Base-by-base conservation (phyloP, 306 rosid species). In the Prunus fruticosa region DNA sequence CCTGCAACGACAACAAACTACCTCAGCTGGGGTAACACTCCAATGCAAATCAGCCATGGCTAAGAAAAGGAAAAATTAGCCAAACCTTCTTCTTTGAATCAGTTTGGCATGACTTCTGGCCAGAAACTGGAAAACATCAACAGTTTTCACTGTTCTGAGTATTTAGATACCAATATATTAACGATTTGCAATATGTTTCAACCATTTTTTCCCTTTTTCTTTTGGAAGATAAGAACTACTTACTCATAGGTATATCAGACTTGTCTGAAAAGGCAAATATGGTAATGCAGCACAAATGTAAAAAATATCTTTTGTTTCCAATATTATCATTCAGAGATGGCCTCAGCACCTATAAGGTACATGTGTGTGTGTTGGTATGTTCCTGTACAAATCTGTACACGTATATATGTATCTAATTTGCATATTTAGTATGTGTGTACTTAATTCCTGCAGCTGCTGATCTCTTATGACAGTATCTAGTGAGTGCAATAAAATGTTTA, bases 1-100 rank as follows among this genome's bases (percentile, higher is more conserved):
- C 91, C 96, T 91, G 86, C 80, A 81, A 81, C 72, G 81, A 57
- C 34, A 38, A 73, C 23, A 13, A 63, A 65, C 65, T 70, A 64
- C 27, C 23, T 79, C 65, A 64, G 75, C 72, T 41, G n/a, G 64
- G 53, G 64, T 19, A 80, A 75, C 76, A 14, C 53, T 72, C 74
- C 67, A 56, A 74, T 71, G 70, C 34, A 65, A 78, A 79, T 75
- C 76, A 67, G 78, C 18, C 74, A 52, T 47, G 73, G 45, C 57
- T 27, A 28, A 27, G 43, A 46, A 47, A 57, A 61, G 34, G 38
- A 61, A 25, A 25, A 25, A 25, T 25, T 25, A 25, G 27, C 27
- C 27, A 25, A 25, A 25, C 27, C 27, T 25, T 25, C 27, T 25
- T 25, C 27, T 25, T 25, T 25, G 27, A 25, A 25, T 25, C 27